phyloP scores from a whole-genome alignment of 176 grass and related monocot species.

The Carex kokanica region DNA sequence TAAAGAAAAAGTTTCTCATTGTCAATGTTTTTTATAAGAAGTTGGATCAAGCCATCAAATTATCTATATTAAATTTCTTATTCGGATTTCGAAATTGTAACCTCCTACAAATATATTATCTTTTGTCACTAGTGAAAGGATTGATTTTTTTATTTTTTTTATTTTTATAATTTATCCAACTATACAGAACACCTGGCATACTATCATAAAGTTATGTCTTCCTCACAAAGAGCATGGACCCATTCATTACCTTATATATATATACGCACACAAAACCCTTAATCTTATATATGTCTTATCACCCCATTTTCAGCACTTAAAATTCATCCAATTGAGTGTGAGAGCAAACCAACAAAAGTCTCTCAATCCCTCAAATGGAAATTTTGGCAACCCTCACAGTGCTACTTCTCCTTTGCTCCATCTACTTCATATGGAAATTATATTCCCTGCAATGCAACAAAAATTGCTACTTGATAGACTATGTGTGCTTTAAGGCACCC shows the following conservation, averaged over 20 bases:
- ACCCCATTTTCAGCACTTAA: not conserved
- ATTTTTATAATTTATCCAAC: too few species aligned
- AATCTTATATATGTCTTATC: not conserved
- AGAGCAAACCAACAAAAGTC: not conserved
- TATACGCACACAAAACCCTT: not conserved
- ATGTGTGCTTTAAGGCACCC: constrained; percentile 26
- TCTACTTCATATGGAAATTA: constrained; percentile 25
- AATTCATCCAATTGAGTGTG: not conserved
- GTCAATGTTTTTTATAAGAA: too few species aligned
- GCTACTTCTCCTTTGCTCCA: constrained; percentile 23
- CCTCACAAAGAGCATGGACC: not conserved
- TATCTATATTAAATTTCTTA: too few species aligned
- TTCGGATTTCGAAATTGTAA: too few species aligned
- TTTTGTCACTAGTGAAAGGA: too few species aligned
- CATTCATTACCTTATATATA: not conserved
- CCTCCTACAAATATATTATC: too few species aligned
- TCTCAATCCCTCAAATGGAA: not conserved
- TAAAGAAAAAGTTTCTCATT: too few species aligned
- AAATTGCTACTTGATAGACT: constrained; percentile 35
- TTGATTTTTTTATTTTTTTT: too few species aligned
- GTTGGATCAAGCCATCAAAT: too few species aligned
- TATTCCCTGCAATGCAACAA: not conserved
- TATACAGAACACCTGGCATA: too few species aligned
- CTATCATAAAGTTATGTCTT: too few species aligned
- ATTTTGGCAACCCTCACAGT: not conserved